A percentile compares a stretch with the other conserved stretches of the same genome.
Evolutionary conservation across 108 stramenopile species (phyloP).

Genomic region (Cyclostephanos tholiformis): DNA sequence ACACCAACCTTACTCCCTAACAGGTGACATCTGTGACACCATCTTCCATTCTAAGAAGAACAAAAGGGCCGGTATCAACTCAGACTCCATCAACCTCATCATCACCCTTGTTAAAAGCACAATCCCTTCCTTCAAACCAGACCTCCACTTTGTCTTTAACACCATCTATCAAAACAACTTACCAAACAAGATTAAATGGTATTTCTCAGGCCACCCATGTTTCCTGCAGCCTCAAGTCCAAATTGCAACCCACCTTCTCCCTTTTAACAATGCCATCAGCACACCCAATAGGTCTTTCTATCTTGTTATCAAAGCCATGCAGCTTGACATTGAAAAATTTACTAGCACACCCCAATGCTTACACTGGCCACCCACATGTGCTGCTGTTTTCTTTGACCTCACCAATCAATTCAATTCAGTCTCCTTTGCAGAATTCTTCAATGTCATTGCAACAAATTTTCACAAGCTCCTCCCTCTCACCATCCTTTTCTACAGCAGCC

Average conservation of each 20-base stretch:
- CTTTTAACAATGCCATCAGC: constrained; percentile 30
- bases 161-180: background rate
- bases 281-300: constrained; percentile 6
- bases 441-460: constrained; percentile 2
- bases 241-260: constrained; percentile 16
- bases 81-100: background rate
- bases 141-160: background rate
- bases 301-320: constrained; percentile 11
- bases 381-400: constrained; percentile 21
- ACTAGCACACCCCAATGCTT: background rate
- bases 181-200: background rate
- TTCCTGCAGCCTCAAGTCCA: background rate
- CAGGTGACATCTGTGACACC: background rate
- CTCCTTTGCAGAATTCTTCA: constrained; percentile 2
- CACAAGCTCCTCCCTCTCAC: background rate
- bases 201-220: constrained; percentile 9
- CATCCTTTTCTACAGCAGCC: constrained; percentile 5
- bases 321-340: constrained; percentile 16
- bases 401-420: constrained; percentile 31
- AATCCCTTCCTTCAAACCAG: background rate
- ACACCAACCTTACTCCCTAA: background rate
- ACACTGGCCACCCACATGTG: constrained; percentile 2
- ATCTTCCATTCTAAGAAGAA: background rate
- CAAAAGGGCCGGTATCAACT: background rate
- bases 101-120: background rate